Evolutionary conservation across 441 rosid species (phyloP).

Genomic region (Viola pubescens): DNA sequence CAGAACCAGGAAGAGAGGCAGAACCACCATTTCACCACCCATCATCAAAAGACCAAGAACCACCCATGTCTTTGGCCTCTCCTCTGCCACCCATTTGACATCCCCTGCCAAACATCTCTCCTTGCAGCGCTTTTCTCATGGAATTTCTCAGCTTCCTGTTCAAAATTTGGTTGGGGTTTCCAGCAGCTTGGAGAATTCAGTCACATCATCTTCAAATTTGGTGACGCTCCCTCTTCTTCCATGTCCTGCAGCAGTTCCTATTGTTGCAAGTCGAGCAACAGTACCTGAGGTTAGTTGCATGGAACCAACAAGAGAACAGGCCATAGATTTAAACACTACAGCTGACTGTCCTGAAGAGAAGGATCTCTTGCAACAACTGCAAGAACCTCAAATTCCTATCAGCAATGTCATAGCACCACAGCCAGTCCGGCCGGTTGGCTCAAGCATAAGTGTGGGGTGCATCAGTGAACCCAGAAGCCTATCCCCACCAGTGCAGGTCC

Average conservation of each 20-base stretch:
- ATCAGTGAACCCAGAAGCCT: slow-evolving; percentile 31
- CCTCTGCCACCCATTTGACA: slow-evolving; percentile 27
- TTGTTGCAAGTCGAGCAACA: slow-evolving; percentile 11
- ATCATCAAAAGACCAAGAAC: slow-evolving; percentile 42
- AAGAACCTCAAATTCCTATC: slow-evolving; percentile 23
- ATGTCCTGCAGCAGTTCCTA: slow-evolving; percentile 24
- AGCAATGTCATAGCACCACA: slow-evolving; percentile 49
- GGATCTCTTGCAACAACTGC: slow-evolving; percentile 61
- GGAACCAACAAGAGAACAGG: slow-evolving; percentile 23
- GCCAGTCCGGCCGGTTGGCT: slow-evolving; percentile 67
- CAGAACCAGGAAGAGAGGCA: slow-evolving; percentile 77
- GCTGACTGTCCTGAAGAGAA: slow-evolving; percentile 51
- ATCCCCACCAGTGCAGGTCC: slow-evolving; percentile 17
- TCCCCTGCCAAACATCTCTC: slow-evolving; percentile 29
- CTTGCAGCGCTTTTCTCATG: slow-evolving; percentile 40
- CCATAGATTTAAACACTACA: slow-evolving; percentile 52
- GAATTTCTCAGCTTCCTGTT: slow-evolving; percentile 25
- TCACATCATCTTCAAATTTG: slow-evolving; percentile 32
- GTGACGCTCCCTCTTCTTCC: slow-evolving; percentile 74
- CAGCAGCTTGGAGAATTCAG: slow-evolving; percentile 19
- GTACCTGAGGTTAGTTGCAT: slow-evolving; percentile 27
- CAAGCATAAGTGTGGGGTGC: slow-evolving; percentile 55
- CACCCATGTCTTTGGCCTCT: slow-evolving; percentile 19
- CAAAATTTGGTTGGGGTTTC: slow-evolving; percentile 21
- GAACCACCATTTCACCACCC: slow-evolving; percentile 47